Evolutionary conservation across 345 rosid species (phyloP).

Genomic region (Bretschneidera sinensis): DNA sequence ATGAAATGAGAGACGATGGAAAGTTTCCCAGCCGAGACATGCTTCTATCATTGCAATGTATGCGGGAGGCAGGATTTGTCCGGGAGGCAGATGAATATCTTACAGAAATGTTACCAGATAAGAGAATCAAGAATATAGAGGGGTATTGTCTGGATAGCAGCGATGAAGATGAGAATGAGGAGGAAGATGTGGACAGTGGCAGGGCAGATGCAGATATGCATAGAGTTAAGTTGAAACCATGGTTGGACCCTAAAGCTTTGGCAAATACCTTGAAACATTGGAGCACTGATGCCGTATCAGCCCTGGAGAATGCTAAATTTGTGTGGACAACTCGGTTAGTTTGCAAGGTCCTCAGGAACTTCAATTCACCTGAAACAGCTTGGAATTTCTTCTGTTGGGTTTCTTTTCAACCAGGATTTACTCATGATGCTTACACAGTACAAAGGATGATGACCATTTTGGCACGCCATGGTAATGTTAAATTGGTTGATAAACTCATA

Average conservation of each 20-base stretch:
- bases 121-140: constrained; percentile 48
- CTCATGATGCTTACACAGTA: constrained; percentile 69
- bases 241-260: constrained; percentile 88
- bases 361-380: constrained; percentile 63
- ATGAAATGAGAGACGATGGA: constrained; percentile 67
- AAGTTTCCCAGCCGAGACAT: constrained; percentile 56
- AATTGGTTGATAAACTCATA: constrained; percentile 64
- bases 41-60: constrained; percentile 43
- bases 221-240: constrained; percentile 59
- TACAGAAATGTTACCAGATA: constrained; percentile 59
- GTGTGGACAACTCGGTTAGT: constrained; percentile 87
- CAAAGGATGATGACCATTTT: constrained; percentile 75
- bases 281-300: constrained; percentile 56
- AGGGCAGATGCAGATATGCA: constrained; percentile 11
- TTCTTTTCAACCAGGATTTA: constrained; percentile 73
- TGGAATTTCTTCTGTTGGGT: constrained; percentile 97
- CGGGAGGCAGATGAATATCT: constrained; percentile 49
- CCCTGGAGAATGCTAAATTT: constrained; percentile 59
- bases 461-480: constrained; percentile 64
- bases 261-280: constrained; percentile 61
- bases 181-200: constrained; percentile 19
- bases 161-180: constrained; percentile 26
- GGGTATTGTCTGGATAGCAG: constrained; percentile 28
- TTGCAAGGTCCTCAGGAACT: constrained; percentile 74
- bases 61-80: constrained; percentile 59